These are phyloP conservation scores for Poterioochromonas sp. DNA, from an alignment of 352 stramenopile genomes.

Conservation along the genomic window DNA sequence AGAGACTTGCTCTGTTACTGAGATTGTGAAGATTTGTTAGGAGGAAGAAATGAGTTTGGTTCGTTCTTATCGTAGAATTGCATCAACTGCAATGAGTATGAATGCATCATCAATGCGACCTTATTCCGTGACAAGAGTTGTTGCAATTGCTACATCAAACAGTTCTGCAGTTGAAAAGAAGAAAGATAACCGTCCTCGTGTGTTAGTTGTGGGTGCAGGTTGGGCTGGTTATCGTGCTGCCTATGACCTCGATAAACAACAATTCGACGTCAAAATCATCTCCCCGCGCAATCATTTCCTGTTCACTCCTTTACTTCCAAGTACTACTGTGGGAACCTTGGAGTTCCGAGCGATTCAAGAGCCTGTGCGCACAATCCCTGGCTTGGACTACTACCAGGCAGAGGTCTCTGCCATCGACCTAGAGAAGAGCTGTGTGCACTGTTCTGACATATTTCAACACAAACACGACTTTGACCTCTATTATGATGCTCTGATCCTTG, in stretches of 20 bases:
- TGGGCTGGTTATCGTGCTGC: slow-evolving; percentile 48
- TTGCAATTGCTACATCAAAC: too few species aligned
- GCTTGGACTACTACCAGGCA: slow-evolving; percentile 60
- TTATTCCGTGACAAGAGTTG: too few species aligned
- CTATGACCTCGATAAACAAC: slow-evolving; percentile 47
- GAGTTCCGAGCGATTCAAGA: slow-evolving; percentile 94
- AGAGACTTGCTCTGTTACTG: too few species aligned
- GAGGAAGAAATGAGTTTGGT: too few species aligned
- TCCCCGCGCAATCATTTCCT: slow-evolving; percentile 82
- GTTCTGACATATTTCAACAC: slow-evolving; percentile 39
- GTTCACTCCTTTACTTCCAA: slow-evolving; percentile 91
- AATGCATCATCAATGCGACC: too few species aligned
- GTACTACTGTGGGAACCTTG: slow-evolving; percentile 82
- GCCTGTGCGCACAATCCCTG: slow-evolving; percentile 68
- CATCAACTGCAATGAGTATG: too few species aligned
- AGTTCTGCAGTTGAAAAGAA: too few species aligned
- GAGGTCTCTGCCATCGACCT: slow-evolving; percentile 62
- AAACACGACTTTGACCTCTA: slow-evolving; percentile 57
- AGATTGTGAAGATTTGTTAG: too few species aligned
- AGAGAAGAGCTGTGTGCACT: slow-evolving; percentile 40
- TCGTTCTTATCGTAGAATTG: too few species aligned
- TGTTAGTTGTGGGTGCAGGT: slow-evolving; percentile 44
- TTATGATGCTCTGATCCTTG: slow-evolving; percentile 87
- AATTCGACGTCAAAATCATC: slow-evolving; percentile 52
- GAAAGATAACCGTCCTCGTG: slow-evolving; percentile 20